These are phyloP conservation scores for Ceraceosorus bombacis DNA, from an alignment of 1,284 basidiomycete genomes.

Conservation along the genomic window DNA sequence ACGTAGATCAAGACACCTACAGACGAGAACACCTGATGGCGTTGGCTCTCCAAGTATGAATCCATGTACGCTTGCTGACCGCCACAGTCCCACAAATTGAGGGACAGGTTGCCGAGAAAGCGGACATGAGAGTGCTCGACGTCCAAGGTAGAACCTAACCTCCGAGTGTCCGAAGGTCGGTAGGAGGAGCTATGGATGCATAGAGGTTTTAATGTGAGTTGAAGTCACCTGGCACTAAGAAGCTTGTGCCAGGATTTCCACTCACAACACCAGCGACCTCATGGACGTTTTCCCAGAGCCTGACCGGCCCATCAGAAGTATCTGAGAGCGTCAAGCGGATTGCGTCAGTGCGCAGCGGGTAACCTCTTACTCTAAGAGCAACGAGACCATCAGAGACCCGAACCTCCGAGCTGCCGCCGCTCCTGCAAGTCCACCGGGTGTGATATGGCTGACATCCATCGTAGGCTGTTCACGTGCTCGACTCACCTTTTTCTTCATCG, in stretches of 20 bases:
- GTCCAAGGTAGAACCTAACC: constrained; percentile 91
- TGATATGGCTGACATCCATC: not conserved
- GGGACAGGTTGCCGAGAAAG: constrained; percentile 88
- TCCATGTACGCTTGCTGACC: constrained; percentile 98
- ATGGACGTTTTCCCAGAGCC: constrained; percentile 76
- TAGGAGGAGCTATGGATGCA: constrained; percentile 70
- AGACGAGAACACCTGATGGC: constrained; percentile 84
- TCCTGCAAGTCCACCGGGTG: no score
- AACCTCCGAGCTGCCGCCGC: no score
- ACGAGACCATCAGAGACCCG: no score
- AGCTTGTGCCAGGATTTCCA: constrained; percentile 11
- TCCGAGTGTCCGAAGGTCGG: constrained; percentile 78
- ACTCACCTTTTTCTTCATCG: constrained; percentile 28
- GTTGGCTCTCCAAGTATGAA: constrained; percentile 81
- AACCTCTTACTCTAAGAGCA: no score
- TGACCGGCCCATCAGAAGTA: constrained; percentile 46
- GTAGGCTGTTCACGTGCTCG: not conserved
- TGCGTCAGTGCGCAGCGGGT: no score
- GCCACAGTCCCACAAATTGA: constrained; percentile 94
- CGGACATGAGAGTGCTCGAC: constrained; percentile 96
- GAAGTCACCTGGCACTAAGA: constrained; percentile 7
- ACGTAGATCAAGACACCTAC: constrained; percentile 97
- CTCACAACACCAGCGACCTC: constrained; percentile 96
- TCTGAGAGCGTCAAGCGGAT: constrained; percentile 12
- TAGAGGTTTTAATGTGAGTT: constrained; percentile 5